Evolutionary conservation across 192 early-diverging fungal genomes (phyloP).

Genomic region (Coemansia sp.): DNA sequence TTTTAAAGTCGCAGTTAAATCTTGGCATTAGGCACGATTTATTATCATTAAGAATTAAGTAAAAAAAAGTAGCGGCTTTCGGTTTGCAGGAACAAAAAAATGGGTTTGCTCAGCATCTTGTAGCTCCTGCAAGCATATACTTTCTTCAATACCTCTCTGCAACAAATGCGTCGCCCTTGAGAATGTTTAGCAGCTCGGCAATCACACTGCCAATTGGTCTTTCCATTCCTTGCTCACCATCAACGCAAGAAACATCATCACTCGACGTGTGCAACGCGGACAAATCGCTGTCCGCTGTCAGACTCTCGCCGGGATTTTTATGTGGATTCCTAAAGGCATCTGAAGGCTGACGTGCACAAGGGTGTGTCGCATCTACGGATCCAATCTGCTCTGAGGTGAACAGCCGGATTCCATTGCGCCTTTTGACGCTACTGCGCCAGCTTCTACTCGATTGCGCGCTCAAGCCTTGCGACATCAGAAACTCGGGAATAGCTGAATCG

Average conservation of each 20-base stretch:
- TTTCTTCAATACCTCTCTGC: no score
- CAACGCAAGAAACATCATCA: neutral
- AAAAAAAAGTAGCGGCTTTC: no score
- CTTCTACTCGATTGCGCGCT: conserved; percentile 26
- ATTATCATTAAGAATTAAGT: no score
- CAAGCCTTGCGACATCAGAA: conserved; percentile 32
- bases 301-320: neutral
- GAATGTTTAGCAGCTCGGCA: conserved; percentile 16
- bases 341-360: neutral
- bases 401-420: conserved; percentile 14
- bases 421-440: conserved; percentile 7
- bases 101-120: no score
- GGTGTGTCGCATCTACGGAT: neutral
- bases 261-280: neutral
- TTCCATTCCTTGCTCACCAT: neutral
- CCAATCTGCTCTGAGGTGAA: conserved; percentile 5
- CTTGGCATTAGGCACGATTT: no score
- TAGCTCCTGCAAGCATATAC: no score
- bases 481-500: conserved; percentile 16
- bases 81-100: neutral
- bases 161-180: conserved; percentile 16
- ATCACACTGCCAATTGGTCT: conserved; percentile 8
- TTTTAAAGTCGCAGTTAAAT: no score
- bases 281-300: neutral
- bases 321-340: neutral